phyloP scores from a whole-genome alignment of 768 basidiomycete genomes.

The Amanita phalloides region DNA sequence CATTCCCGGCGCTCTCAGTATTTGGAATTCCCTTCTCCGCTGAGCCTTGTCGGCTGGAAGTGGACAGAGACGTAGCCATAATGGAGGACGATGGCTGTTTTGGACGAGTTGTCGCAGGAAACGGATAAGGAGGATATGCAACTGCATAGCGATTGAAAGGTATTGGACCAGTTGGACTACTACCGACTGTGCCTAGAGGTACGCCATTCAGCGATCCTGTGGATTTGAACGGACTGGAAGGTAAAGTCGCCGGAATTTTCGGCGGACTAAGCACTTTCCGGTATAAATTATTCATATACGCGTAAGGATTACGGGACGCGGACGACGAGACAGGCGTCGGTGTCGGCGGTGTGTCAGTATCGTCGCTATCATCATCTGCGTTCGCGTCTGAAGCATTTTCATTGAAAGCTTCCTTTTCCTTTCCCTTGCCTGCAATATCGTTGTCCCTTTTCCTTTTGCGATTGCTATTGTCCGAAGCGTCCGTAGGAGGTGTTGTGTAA shows the following conservation, averaged over 20 bases:
- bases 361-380: slow-evolving; percentile 3
- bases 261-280: not conserved
- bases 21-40: not conserved
- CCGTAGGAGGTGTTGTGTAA: not conserved
- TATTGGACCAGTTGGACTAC: not conserved
- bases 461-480: not conserved
- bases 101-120: slow-evolving; percentile 2
- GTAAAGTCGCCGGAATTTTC: slow-evolving; percentile 10
- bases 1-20: not conserved
- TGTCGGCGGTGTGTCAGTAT: not conserved
- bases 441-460: slow-evolving; percentile 4
- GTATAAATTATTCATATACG: slow-evolving; percentile 6
- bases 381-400: not conserved
- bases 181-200: not conserved
- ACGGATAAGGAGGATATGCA: slow-evolving; percentile 17
- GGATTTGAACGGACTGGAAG: slow-evolving; percentile 9
- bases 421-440: slow-evolving; percentile 5
- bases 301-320: slow-evolving; percentile 1
- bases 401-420: slow-evolving; percentile 6
- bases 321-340: not conserved
- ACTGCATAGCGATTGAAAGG: not conserved
- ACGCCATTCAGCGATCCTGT: not conserved
- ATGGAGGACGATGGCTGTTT: not conserved
- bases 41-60: not conserved
- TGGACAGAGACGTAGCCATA: not conserved